Evolutionary conservation across 179 eudicot species (phyloP), one percentile per base, ranked within the genome.

Genomic region (Spergularia azorica): DNA sequence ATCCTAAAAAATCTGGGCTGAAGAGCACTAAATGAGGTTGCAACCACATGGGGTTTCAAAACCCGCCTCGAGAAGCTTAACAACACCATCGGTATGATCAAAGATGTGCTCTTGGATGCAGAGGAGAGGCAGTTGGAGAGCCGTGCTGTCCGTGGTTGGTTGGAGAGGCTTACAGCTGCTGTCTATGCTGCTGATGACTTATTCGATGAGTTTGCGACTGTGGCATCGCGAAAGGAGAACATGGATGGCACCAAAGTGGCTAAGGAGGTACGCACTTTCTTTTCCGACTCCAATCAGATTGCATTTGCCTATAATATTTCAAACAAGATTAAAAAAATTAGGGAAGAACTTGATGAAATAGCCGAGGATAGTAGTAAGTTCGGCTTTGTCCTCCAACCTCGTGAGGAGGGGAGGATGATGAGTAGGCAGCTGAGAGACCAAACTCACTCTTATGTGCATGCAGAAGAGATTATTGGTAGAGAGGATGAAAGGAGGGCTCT

Each of bases 131-230:
- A 78, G 10, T 9, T 73, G 16, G 58, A 46, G 39, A 70, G 78
- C 73, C 74, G 15, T 52, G 69, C 76, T 3, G 77, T 83, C 3
- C 81, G 46, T 11, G 79, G 72, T 9, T 82, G 85, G 84, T 72
- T 86, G 0, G 21, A 60, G 5, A 68, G 70, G 77, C 85, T 84
- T 12, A 52, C 38, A 50, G 67, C 1, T 15, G 80, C 46, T 17
- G 68, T 78, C 11, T 80, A 80, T 56, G 73, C 57, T 13, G 83
- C 77, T 21, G 85, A 82, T 58, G 84, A 82, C 55, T 41, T 84
- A 61, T 41, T 84, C 32, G 87, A 87, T 6, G 83, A 82, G 14
- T 63, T 80, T 56, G 60, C 76, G 5, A 81, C 75, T 16, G 8
- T 56, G 43, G 56, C 41, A 32, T 15, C 9, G 10, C 70, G 6